These are phyloP conservation scores for Castanea sativa DNA, from an alignment of 306 rosid species.

Conservation along the genomic window DNA sequence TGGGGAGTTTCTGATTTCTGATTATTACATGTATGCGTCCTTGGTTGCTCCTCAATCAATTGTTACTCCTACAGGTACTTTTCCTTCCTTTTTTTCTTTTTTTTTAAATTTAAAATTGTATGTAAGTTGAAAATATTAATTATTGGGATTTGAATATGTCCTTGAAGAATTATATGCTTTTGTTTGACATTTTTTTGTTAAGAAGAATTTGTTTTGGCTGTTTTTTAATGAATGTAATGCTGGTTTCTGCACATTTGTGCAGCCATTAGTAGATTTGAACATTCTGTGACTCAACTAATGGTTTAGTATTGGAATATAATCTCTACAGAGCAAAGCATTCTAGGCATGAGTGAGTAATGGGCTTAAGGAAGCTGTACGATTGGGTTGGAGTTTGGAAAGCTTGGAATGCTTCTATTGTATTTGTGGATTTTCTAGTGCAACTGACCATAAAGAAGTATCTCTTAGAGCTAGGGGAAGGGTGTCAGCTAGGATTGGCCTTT, in stretches of 20 bases:
- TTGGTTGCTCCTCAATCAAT: slow-evolving; percentile 31
- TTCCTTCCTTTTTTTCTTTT: neutral
- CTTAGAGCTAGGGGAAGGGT: neutral
- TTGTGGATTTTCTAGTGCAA: neutral
- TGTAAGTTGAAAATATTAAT: neutral
- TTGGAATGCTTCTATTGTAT: neutral
- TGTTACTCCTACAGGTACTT: slow-evolving; percentile 33
- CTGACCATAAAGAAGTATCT: neutral
- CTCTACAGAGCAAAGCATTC: too few species aligned
- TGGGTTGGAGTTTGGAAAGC: neutral
- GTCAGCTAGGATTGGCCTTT: neutral
- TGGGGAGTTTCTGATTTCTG: slow-evolving; percentile 52
- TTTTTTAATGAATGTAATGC: neutral
- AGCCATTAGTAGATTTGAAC: too few species aligned
- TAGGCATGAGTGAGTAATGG: too few species aligned
- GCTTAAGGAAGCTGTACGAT: neutral
- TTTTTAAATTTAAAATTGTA: too few species aligned
- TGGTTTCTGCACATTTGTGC: too few species aligned
- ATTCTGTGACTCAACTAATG: too few species aligned
- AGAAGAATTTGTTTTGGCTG: neutral
- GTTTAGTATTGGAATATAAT: too few species aligned
- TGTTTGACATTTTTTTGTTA: neutral
- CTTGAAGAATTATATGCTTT: neutral
- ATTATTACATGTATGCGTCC: slow-evolving; percentile 66
- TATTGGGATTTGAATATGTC: neutral